phyloP scores from a whole-genome alignment of 1,284 basidiomycete species.

The Austroboletus olivaceoglutinosus region DNA sequence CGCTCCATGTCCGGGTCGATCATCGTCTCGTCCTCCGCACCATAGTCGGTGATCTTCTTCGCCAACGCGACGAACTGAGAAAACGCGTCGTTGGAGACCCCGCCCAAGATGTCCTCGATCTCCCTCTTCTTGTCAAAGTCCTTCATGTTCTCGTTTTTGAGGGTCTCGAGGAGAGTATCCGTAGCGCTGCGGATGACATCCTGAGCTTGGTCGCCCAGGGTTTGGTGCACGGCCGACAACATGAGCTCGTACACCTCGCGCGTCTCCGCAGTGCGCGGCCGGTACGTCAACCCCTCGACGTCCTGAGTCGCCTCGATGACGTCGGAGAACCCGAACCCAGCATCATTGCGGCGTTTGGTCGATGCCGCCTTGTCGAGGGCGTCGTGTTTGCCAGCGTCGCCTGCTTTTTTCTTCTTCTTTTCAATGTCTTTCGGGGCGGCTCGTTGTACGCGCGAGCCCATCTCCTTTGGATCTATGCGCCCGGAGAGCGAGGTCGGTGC shows the following conservation, averaged over 20 bases:
- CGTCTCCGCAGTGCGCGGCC: constrained; percentile 92
- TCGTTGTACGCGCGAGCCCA: constrained; percentile 89
- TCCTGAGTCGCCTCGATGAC: constrained; percentile 92
- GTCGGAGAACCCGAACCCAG: constrained; percentile 78
- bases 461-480: constrained; percentile 86
- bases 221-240: constrained; percentile 77
- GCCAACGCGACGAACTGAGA: constrained; percentile 83
- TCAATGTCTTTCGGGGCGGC: constrained; percentile 90
- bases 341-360: constrained; percentile 50
- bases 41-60: constrained; percentile 98
- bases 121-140: constrained; percentile 99
- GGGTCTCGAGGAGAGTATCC: constrained; percentile 84
- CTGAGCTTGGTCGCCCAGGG: constrained; percentile 92
- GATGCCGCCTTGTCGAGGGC: constrained; percentile 52
- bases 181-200: constrained; percentile 95
- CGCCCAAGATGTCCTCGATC: constrained; percentile 78
- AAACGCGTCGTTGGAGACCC: constrained; percentile 75
- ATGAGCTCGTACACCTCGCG: constrained; percentile 94
- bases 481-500: constrained; percentile 92
- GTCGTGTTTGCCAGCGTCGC: constrained; percentile 44
- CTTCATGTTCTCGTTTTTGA: constrained; percentile 90
- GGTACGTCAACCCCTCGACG: constrained; percentile 90
- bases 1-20: constrained; percentile 73
- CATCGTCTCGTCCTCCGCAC: constrained; percentile 79
- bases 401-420: constrained; percentile 89